Percentiles rank a stretch among this genome's conserved stretches.
phyloP scores from a whole-genome alignment of 116 monocot genomes.

The Iris pallida region DNA sequence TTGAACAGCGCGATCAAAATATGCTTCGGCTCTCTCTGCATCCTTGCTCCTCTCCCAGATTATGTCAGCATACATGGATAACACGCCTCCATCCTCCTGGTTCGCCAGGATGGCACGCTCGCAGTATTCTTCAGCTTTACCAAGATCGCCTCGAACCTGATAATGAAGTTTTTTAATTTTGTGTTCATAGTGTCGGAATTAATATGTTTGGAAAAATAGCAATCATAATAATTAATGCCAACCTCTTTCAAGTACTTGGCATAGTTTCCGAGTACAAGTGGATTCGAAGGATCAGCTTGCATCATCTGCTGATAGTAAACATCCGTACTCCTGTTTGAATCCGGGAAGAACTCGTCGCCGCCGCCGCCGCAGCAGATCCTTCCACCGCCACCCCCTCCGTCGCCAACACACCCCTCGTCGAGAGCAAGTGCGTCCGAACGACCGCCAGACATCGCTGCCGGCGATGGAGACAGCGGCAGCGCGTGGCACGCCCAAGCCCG shows the following conservation, averaged over 20 bases:
- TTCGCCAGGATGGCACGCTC: constrained; percentile 35
- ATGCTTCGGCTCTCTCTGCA: constrained; percentile 26
- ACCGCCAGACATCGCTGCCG: too few relatives aligned
- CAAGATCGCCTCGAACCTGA: constrained; percentile 27
- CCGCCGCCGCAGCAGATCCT: not conserved
- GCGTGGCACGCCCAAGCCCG: too few relatives aligned
- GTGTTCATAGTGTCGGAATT: not conserved
- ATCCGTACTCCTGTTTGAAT: not conserved
- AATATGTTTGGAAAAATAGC: too few relatives aligned
- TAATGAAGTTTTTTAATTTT: too few relatives aligned
- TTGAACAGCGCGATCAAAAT: constrained; percentile 40
- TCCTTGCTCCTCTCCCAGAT: constrained; percentile 45
- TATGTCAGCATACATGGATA: constrained; percentile 40
- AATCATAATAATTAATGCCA: too few relatives aligned
- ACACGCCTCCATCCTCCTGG: constrained; percentile 16
- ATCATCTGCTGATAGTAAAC: constrained; percentile 24
- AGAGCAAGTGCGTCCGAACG: not conserved
- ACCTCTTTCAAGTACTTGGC: constrained; percentile 56
- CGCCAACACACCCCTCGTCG: not conserved
- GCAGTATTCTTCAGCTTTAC: constrained; percentile 30
- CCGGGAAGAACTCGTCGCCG: not conserved
- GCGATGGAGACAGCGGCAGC: too few relatives aligned
- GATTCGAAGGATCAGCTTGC: constrained; percentile 32
- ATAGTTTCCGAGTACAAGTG: constrained; percentile 50
- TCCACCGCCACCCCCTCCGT: not conserved